These are phyloP conservation scores for Adansonia gregorii DNA, from an alignment of 441 rosid species.

Conservation along the genomic window DNA sequence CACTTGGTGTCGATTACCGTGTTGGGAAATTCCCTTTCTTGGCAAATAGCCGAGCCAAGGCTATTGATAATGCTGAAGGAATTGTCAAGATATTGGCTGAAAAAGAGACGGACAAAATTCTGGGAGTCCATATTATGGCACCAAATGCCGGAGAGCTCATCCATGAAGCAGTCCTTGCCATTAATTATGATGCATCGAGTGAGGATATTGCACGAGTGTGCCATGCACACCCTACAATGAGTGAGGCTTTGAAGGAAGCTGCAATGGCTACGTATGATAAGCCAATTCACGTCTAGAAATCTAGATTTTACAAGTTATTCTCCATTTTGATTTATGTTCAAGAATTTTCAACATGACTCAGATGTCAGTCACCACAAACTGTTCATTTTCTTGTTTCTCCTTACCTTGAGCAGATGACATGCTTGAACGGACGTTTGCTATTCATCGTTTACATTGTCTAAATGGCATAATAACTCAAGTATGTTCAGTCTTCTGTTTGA, in stretches of 20 bases:
- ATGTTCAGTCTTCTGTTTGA: neutral
- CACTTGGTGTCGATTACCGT: conserved; percentile 65
- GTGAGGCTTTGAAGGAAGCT: conserved; percentile 99
- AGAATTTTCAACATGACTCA: conserved; percentile 23
- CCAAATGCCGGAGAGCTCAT: conserved; percentile 97
- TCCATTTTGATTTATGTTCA: conserved; percentile 23
- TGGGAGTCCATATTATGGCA: conserved; percentile 96
- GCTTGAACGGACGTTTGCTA: conserved; percentile 33
- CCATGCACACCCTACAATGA: conserved; percentile 99
- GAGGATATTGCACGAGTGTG: conserved; percentile 97
- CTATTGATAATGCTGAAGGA: conserved; percentile 93
- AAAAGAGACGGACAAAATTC: conserved; percentile 88
- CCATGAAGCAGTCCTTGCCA: conserved; percentile 90
- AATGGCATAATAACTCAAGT: conserved; percentile 13
- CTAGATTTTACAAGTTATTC: conserved; percentile 14
- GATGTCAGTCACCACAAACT: conserved; percentile 10
- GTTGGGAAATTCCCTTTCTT: conserved; percentile 97
- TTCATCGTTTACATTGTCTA: neutral
- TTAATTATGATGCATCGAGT: conserved; percentile 83
- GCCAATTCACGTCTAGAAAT: conserved; percentile 84
- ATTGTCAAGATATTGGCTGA: conserved; percentile 90
- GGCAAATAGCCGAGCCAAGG: conserved; percentile 98
- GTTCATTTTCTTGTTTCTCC: conserved; percentile 28
- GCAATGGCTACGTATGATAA: conserved; percentile 99
- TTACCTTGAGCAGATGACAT: conserved; percentile 31